These are phyloP conservation scores for Fusarium humuli DNA, from an alignment of 2,329 filamentous ascomycete genomes.

Conservation along the genomic window DNA sequence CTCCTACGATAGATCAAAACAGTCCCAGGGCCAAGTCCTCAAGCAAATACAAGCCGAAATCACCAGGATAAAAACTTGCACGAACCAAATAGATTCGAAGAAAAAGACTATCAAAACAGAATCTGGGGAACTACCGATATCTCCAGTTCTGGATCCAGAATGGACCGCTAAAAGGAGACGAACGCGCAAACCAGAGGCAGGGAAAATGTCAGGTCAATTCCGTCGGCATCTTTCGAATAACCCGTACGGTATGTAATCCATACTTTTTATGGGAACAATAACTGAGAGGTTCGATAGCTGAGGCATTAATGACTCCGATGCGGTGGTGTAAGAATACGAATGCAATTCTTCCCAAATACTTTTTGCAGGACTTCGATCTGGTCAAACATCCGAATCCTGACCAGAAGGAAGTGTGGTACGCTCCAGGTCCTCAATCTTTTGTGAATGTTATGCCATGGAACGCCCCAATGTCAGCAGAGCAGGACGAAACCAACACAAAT, in stretches of 20 bases:
- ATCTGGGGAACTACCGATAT: constrained; percentile 62
- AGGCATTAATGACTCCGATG: constrained; percentile 69
- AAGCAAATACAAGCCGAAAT: constrained; percentile 50
- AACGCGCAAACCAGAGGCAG: constrained; percentile 53
- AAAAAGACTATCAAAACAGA: constrained; percentile 56
- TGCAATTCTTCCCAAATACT: constrained; percentile 66
- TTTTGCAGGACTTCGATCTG: constrained; percentile 71
- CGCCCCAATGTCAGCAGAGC: background rate
- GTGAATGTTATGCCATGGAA: constrained; percentile 39
- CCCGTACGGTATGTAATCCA: constrained; percentile 67
- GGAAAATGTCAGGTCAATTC: constrained; percentile 57
- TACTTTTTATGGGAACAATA: background rate
- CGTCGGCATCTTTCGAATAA: constrained; percentile 71
- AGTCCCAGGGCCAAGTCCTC: constrained; percentile 45
- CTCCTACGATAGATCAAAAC: constrained; percentile 48
- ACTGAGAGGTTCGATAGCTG: constrained; percentile 57
- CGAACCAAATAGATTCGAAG: constrained; percentile 3
- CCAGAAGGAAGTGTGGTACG: constrained; percentile 64
- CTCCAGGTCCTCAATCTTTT: constrained; percentile 60
- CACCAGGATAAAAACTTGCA: constrained; percentile 46
- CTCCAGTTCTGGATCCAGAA: constrained; percentile 64
- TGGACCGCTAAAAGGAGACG: constrained; percentile 60
- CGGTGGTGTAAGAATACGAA: constrained; percentile 66
- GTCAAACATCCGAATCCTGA: constrained; percentile 67
- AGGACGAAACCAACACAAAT: background rate